A percentile compares a stretch with the other conserved stretches of the same genome.
phyloP scores from a whole-genome alignment of 257 asterid genomes.

The Solanum ossicruentum region DNA sequence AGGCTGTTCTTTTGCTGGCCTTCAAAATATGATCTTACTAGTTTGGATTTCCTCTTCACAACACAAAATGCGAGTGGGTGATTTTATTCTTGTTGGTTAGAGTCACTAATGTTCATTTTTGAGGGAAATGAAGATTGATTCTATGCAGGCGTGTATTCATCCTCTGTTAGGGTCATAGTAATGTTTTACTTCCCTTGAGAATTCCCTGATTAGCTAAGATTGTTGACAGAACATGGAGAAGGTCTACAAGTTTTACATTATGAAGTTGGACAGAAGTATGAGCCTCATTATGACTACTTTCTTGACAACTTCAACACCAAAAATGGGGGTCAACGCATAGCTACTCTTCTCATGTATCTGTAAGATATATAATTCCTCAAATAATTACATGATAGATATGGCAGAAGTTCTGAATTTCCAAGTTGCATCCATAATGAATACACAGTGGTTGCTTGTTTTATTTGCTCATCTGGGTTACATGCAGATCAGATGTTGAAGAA shows the following conservation, averaged over 20 bases:
- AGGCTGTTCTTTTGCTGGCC: not conserved
- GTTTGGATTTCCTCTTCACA: not conserved
- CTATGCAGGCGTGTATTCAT: not conserved
- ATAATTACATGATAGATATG: not conserved
- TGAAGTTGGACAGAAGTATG: slow-evolving; percentile 84
- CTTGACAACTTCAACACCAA: slow-evolving; percentile 67
- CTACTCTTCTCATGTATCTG: slow-evolving; percentile 88
- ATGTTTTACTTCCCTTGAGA: not conserved
- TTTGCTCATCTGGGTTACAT: not conserved
- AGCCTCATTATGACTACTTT: slow-evolving; percentile 82
- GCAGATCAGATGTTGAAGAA: slow-evolving; percentile 96
- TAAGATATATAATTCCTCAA: slow-evolving; percentile 19
- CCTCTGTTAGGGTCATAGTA: not conserved
- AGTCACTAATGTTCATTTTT: not conserved
- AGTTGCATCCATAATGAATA: not conserved
- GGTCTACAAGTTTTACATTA: slow-evolving; percentile 80
- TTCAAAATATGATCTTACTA: not conserved
- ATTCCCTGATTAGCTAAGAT: slow-evolving; percentile 3
- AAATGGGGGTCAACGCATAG: slow-evolving; percentile 87
- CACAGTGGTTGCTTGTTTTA: not conserved
- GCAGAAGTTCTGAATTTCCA: not conserved
- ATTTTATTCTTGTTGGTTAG: not conserved
- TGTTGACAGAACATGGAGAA: slow-evolving; percentile 73
- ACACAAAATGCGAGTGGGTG: not conserved
- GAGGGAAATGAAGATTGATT: not conserved